Conservation (phyloP, 129 eudicot genomes). For the Centaurea solstitialis region DNA sequence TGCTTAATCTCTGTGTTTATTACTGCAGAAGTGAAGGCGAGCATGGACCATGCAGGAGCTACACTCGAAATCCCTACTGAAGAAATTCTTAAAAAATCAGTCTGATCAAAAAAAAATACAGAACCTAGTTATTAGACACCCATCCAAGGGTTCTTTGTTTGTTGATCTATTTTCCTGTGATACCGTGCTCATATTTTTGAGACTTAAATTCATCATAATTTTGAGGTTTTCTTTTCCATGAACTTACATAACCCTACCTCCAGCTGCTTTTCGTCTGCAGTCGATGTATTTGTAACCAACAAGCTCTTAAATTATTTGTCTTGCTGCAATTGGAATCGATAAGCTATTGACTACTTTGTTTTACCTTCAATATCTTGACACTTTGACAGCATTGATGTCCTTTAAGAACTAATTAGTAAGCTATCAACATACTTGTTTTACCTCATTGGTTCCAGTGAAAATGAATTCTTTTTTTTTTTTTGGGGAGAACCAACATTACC, state of each 20-base stretch:
- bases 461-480: background rate
- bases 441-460: background rate
- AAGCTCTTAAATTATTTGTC: background rate
- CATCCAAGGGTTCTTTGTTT: background rate
- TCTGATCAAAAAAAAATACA: conserved; percentile 29
- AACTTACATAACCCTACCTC: conserved; percentile 5
- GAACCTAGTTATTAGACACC: conserved; percentile 14
- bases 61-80: conserved; percentile 90
- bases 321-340: background rate
- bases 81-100: conserved; percentile 63
- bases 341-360: background rate
- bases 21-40: conserved; percentile 74
- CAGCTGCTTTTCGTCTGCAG: background rate
- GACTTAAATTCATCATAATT: conserved; percentile 25
- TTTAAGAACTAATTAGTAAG: background rate
- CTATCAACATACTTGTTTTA: background rate
- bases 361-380: background rate
- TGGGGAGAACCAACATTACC: background rate
- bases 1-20: background rate
- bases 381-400: background rate
- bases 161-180: background rate
- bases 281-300: background rate
- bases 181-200: background rate
- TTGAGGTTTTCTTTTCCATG: conserved; percentile 19
- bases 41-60: conserved; percentile 79